These are phyloP conservation scores for Ormosia semicastrata DNA, from an alignment of 306 rosid species.

Conservation along the genomic window DNA sequence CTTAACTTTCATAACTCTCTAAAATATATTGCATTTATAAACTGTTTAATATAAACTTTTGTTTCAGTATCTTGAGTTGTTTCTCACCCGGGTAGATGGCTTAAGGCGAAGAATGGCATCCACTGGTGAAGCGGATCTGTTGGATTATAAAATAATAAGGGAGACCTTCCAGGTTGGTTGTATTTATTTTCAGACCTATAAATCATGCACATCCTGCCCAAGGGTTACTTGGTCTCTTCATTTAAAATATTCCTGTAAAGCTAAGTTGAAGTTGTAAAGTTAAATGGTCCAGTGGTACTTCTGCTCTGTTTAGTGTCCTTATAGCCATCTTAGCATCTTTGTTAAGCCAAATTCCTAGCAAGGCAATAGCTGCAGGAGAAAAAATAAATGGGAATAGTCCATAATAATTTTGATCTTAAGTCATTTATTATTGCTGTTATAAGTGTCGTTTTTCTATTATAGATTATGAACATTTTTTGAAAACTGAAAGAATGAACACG, in stretches of 20 bases:
- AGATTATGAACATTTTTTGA: neutral
- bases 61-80: constrained; percentile 81
- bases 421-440: neutral
- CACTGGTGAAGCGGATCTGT: constrained; percentile 37
- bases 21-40: neutral
- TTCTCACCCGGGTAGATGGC: constrained; percentile 87
- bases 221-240: neutral
- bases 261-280: neutral
- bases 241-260: neutral
- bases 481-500: neutral
- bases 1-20: neutral
- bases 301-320: neutral
- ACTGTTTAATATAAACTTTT: constrained; percentile 21
- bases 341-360: neutral
- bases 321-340: neutral
- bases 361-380: neutral
- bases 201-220: neutral
- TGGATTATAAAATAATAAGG: constrained; percentile 60
- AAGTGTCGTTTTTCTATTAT: neutral
- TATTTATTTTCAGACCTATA: constrained; percentile 1
- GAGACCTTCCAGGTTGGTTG: constrained; percentile 82
- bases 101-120: constrained; percentile 78
- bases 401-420: neutral
- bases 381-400: neutral
- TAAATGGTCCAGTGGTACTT: neutral